A percentile compares a stretch with the other conserved stretches of the same genome.
Conservation (phyloP, 2,329 filamentous ascomycete genomes). For the Colletotrichum trifolii region DNA sequence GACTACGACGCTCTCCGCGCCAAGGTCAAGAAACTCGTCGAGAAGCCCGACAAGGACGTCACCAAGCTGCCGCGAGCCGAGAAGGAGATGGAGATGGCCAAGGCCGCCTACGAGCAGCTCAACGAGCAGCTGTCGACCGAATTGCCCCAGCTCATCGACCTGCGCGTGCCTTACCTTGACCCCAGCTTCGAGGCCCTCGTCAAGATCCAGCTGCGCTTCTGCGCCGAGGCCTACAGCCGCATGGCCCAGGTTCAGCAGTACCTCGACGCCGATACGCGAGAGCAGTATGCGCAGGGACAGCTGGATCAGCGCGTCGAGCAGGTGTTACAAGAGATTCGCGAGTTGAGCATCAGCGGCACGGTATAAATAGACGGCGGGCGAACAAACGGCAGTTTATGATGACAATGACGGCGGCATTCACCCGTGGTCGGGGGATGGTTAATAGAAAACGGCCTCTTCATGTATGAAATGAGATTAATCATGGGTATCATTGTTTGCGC, state of each 20-base stretch:
- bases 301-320: slow-evolving; percentile 93
- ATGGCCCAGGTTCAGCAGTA: slow-evolving; percentile 99
- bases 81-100: slow-evolving; percentile 95
- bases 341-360: slow-evolving; percentile 88
- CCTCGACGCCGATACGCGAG: slow-evolving; percentile 91
- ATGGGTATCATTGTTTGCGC: slow-evolving; percentile 32
- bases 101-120: slow-evolving; percentile 91
- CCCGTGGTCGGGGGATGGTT: background rate
- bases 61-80: slow-evolving; percentile 96
- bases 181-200: slow-evolving; percentile 97
- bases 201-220: slow-evolving; percentile 98
- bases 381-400: background rate
- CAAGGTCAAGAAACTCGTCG: slow-evolving; percentile 95
- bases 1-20: slow-evolving; percentile 97
- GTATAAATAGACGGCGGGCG: slow-evolving; percentile 54
- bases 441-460: slow-evolving; percentile 26
- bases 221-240: slow-evolving; percentile 94
- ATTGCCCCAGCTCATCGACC: slow-evolving; percentile 93
- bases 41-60: slow-evolving; percentile 98
- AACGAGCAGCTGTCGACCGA: slow-evolving; percentile 96
- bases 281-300: slow-evolving; percentile 94
- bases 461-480: slow-evolving; percentile 35
- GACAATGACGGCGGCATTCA: background rate
- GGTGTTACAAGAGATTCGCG: slow-evolving; percentile 95
- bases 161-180: slow-evolving; percentile 96